These are phyloP conservation scores for Eimeria acervulina DNA, from an alignment of 169 alveolate genomes.

Conservation along the genomic window DNA sequence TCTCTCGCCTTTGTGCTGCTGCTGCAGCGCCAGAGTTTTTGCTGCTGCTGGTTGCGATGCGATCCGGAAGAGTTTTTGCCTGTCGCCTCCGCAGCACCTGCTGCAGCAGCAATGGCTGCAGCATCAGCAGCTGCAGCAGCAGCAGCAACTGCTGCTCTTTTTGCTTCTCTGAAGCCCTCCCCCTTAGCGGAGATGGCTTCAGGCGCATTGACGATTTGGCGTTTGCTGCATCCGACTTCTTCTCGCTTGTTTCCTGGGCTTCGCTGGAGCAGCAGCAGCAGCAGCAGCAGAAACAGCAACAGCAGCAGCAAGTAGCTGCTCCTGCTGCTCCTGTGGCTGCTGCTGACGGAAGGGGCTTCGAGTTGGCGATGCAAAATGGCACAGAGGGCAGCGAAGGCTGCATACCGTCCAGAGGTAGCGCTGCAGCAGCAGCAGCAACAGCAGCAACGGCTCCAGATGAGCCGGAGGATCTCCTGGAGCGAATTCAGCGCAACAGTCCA, in stretches of 20 bases:
- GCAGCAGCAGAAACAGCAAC: slow-evolving; percentile 26
- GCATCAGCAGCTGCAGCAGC: slow-evolving; percentile 34
- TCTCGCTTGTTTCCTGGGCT: slow-evolving; percentile 36
- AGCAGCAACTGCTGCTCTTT: too few relatives aligned
- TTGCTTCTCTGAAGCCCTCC: neutral
- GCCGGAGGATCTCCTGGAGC: neutral
- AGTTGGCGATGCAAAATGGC: neutral
- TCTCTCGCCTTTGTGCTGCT: neutral
- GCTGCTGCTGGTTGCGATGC: slow-evolving; percentile 39
- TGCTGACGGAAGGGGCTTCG: neutral
- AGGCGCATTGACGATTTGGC: slow-evolving; percentile 7
- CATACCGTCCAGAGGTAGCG: neutral
- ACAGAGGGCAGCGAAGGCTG: neutral
- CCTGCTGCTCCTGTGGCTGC: slow-evolving; percentile 15
- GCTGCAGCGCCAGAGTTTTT: slow-evolving; percentile 43
- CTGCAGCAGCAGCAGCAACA: neutral
- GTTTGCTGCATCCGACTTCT: slow-evolving; percentile 25
- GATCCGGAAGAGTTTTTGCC: neutral
- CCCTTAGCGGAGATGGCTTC: neutral
- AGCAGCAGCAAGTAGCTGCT: neutral
- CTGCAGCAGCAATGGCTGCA: neutral
- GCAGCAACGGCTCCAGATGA: neutral
- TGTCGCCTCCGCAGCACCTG: slow-evolving; percentile 14
- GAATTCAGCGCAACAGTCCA: slow-evolving; percentile 26
- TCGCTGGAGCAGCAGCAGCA: slow-evolving; percentile 22